Percentiles rank a stretch among this genome's conserved stretches.
These are phyloP conservation scores for Fomitopsis pinicola DNA, from an alignment of 1,284 basidiomycete species.

Conservation along the genomic window DNA sequence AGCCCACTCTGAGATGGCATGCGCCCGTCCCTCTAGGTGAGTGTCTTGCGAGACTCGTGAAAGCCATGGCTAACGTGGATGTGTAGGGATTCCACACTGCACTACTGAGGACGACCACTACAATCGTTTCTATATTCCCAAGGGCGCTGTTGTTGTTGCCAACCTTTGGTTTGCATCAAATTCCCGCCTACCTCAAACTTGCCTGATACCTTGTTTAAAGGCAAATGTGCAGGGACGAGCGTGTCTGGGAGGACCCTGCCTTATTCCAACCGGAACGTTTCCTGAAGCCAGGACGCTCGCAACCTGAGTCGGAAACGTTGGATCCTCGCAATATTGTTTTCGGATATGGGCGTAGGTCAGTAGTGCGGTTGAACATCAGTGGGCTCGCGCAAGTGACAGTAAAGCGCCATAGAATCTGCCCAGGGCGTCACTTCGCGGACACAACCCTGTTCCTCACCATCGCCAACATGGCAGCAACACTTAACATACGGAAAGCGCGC, in stretches of 20 bases:
- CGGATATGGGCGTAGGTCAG: constrained; percentile 19
- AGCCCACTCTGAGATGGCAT: no score
- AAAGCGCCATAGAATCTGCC: constrained; percentile 8
- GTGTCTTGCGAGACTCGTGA: no score
- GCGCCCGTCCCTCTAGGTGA: no score
- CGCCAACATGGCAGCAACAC: constrained; percentile 11
- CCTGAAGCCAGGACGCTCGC: constrained; percentile 7
- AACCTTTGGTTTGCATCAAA: not conserved
- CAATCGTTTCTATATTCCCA: not conserved
- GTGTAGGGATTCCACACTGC: not conserved
- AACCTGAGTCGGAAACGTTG: constrained; percentile 9
- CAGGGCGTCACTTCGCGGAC: constrained; percentile 15
- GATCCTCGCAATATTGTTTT: constrained; percentile 5
- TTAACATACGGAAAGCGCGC: constrained; percentile 10
- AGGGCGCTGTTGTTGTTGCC: not conserved
- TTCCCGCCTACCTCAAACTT: not conserved
- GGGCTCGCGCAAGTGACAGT: no score
- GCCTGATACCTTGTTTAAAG: not conserved
- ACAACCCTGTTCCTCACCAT: constrained; percentile 13
- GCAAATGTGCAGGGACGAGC: not conserved
- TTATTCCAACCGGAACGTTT: constrained; percentile 19
- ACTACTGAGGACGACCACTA: not conserved
- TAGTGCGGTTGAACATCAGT: constrained; percentile 25
- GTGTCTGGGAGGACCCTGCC: constrained; percentile 14
- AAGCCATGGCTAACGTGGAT: not conserved